These are phyloP conservation scores for Magnolia kwangsiensis DNA, from an alignment of 164 flowering plant species.

Conservation along the genomic window DNA sequence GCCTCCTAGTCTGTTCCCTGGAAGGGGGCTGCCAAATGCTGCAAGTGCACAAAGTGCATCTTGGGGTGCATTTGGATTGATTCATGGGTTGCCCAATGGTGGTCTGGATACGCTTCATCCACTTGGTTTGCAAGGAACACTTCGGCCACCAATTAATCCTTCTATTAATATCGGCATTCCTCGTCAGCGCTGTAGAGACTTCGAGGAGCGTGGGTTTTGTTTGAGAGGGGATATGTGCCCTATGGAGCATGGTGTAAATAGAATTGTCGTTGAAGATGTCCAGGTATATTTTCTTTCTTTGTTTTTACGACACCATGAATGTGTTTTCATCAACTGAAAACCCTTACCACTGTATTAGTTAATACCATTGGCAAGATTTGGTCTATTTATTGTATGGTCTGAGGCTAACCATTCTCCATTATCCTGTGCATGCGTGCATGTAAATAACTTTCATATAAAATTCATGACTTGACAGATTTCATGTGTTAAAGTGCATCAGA, in stretches of 20 bases:
- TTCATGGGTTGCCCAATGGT: slow-evolving; percentile 73
- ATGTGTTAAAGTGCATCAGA: not conserved
- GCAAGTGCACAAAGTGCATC: slow-evolving; percentile 51
- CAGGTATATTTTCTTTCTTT: slow-evolving; percentile 50
- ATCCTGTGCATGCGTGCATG: not conserved
- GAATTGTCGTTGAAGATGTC: slow-evolving; percentile 92
- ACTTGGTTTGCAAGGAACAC: slow-evolving; percentile 58
- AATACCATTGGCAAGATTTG: not conserved
- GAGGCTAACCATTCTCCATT: not conserved
- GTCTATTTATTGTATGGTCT: not conserved
- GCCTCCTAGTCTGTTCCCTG: slow-evolving; percentile 52
- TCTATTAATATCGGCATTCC: slow-evolving; percentile 55
- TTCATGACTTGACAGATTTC: not conserved
- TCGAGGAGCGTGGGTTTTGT: slow-evolving; percentile 98
- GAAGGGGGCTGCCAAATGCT: slow-evolving; percentile 63
- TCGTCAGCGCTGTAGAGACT: slow-evolving; percentile 83
- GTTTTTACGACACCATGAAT: not conserved
- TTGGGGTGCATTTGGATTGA: slow-evolving; percentile 71
- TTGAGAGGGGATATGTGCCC: slow-evolving; percentile 97
- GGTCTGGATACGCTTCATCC: slow-evolving; percentile 67
- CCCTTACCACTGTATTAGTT: not conserved
- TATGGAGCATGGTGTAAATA: slow-evolving; percentile 96
- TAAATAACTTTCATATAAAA: not conserved
- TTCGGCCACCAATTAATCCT: slow-evolving; percentile 54
- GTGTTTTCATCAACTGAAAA: not conserved